Conservation (phyloP, 805 yeast genomes). For the Barnettozyma californica region DNA sequence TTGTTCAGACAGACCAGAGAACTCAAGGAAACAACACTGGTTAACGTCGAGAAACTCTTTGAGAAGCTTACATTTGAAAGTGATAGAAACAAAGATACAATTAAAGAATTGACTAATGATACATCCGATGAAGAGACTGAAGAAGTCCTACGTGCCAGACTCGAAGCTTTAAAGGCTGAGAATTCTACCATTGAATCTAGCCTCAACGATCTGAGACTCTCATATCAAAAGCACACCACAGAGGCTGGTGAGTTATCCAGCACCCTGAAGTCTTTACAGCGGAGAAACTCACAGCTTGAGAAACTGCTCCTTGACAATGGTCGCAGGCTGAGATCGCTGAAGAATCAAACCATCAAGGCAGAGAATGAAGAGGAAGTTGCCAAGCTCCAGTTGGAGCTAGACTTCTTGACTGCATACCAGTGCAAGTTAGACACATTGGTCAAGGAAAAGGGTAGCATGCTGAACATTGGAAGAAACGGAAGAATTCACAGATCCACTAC, state of each 20-base stretch:
- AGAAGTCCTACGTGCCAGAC: slow-evolving; percentile 23
- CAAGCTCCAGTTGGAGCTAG: slow-evolving; percentile 12
- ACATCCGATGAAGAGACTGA: slow-evolving; percentile 26
- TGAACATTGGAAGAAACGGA: slow-evolving; percentile 25
- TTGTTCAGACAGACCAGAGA: slow-evolving; percentile 29
- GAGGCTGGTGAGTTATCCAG: slow-evolving; percentile 41
- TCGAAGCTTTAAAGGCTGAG: slow-evolving; percentile 25
- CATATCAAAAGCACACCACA: slow-evolving; percentile 43
- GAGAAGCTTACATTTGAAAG: slow-evolving; percentile 20
- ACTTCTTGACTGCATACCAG: slow-evolving; percentile 17
- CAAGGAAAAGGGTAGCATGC: slow-evolving; percentile 19
- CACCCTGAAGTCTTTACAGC: slow-evolving; percentile 21
- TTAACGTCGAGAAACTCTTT: slow-evolving; percentile 14
- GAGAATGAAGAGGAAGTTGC: slow-evolving; percentile 1
- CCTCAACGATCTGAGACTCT: slow-evolving; percentile 25
- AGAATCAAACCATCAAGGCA: slow-evolving; percentile 11
- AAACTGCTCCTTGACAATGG: slow-evolving; percentile 32
- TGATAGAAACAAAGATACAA: slow-evolving; percentile 13
- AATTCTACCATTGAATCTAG: slow-evolving; percentile 21
- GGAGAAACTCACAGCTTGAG: slow-evolving; percentile 23
- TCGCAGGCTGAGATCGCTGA: slow-evolving; percentile 21
- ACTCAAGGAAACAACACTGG: slow-evolving; percentile 15
- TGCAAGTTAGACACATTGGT: slow-evolving; percentile 13
- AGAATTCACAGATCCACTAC: slow-evolving; percentile 26
- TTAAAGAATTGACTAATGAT: slow-evolving; percentile 7